phyloP scores from a whole-genome alignment of 495 filamentous ascomycete genomes.

The Trichoderma erinaceum region DNA sequence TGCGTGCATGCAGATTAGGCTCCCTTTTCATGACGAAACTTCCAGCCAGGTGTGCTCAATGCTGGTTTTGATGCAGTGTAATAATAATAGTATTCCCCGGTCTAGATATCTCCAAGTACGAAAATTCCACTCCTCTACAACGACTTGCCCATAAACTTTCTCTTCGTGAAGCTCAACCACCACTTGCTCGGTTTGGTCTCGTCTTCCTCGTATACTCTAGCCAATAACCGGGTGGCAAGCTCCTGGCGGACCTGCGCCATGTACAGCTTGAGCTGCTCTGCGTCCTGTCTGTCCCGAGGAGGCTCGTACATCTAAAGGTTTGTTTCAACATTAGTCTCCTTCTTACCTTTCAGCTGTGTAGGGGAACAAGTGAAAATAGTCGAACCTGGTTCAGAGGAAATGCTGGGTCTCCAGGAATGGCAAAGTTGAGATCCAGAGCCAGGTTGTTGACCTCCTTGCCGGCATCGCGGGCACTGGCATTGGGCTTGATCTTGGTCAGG shows the following conservation, averaged over 20 bases:
- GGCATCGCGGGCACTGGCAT: constrained; percentile 43
- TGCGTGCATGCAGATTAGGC: not conserved
- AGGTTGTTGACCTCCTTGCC: constrained; percentile 50
- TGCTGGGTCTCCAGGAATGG: constrained; percentile 86
- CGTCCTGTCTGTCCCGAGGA: constrained; percentile 78
- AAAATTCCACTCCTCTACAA: constrained; percentile 41
- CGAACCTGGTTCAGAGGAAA: constrained; percentile 85
- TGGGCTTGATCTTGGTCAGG: constrained; percentile 73
- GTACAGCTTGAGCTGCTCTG: constrained; percentile 80
- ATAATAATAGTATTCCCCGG: not conserved
- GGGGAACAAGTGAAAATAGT: not conserved
- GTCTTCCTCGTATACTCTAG: constrained; percentile 78
- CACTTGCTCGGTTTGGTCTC: constrained; percentile 84
- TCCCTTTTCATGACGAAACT: not conserved
- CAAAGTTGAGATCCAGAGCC: constrained; percentile 81
- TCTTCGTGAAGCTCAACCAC: constrained; percentile 98
- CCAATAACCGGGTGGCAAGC: constrained; percentile 70
- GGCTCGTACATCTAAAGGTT: constrained; percentile 49
- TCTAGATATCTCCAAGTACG: constrained; percentile 2
- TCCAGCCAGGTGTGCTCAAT: not conserved
- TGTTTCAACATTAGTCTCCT: not conserved
- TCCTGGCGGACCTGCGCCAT: constrained; percentile 90
- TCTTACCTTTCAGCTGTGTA: not conserved
- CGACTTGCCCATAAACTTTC: constrained; percentile 98
- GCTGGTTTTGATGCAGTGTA: not conserved